Evolutionary conservation across 2,329 filamentous ascomycete genomes (phyloP).

Genomic region (Neofusicoccum umdonicola): DNA sequence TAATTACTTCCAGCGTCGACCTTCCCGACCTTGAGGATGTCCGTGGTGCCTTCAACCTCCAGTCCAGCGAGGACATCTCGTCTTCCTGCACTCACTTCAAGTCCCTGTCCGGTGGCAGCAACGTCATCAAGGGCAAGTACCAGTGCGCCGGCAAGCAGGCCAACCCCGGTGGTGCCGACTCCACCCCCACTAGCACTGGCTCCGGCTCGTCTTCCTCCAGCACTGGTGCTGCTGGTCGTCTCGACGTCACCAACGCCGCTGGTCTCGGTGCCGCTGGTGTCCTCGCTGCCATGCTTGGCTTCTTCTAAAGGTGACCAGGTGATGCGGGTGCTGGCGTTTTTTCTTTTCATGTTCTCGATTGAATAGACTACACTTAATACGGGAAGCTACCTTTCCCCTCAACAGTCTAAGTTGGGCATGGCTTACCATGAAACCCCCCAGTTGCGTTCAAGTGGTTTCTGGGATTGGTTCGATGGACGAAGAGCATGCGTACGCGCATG

Average conservation of each 20-base stretch:
- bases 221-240: slow-evolving; percentile 38
- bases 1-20: slow-evolving; percentile 57
- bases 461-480: neutral
- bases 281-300: slow-evolving; percentile 46
- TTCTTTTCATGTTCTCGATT: slow-evolving; percentile 24
- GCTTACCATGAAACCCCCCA: slow-evolving; percentile 2
- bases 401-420: slow-evolving; percentile 11
- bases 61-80: slow-evolving; percentile 44
- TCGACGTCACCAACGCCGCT: slow-evolving; percentile 40
- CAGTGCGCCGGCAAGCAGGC: slow-evolving; percentile 40
- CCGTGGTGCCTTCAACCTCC: slow-evolving; percentile 51
- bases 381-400: neutral
- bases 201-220: slow-evolving; percentile 24
- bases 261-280: slow-evolving; percentile 47
- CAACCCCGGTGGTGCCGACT: slow-evolving; percentile 37
- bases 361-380: slow-evolving; percentile 37
- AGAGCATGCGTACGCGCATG: slow-evolving; percentile 11
- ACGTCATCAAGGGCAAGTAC: slow-evolving; percentile 44
- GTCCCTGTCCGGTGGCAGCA: slow-evolving; percentile 37
- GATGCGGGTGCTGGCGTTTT: slow-evolving; percentile 35
- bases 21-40: slow-evolving; percentile 57
- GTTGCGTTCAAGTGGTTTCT: slow-evolving; percentile 2
- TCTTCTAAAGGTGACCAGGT: slow-evolving; percentile 40
- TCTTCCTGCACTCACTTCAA: slow-evolving; percentile 43
- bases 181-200: slow-evolving; percentile 33